Evolutionary conservation across 805 yeast genomes (phyloP).

Genomic region (Candida maris): DNA sequence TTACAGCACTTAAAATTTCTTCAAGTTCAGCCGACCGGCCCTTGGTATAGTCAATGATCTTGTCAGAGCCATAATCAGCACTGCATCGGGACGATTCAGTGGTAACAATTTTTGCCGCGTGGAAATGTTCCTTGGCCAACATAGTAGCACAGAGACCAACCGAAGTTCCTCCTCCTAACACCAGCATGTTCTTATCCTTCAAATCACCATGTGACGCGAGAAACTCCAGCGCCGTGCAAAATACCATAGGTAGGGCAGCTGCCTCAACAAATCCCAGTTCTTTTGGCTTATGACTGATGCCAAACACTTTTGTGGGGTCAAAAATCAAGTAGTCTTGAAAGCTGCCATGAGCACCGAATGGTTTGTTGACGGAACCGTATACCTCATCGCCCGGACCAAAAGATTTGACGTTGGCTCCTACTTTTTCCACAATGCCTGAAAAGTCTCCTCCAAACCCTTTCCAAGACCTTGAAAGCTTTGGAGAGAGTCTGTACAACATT

Average conservation of each 20-base stretch:
- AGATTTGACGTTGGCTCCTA: conserved; percentile 14
- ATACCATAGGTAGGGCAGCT: conserved; percentile 62
- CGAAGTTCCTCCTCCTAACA: conserved; percentile 72
- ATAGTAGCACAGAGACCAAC: conserved; percentile 60
- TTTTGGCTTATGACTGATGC: conserved; percentile 44
- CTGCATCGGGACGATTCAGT: no score
- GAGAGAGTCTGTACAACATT: conserved; percentile 7
- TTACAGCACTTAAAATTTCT: no score
- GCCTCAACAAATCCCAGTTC: conserved; percentile 51
- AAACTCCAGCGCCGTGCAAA: conserved; percentile 52
- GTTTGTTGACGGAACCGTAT: conserved; percentile 9
- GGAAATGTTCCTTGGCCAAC: conserved; percentile 46
- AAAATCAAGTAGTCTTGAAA: conserved; percentile 43
- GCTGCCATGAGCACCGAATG: conserved; percentile 33
- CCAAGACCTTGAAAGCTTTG: conserved; percentile 2
- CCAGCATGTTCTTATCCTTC: conserved; percentile 45
- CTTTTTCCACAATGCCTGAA: conserved; percentile 16
- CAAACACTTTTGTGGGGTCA: conserved; percentile 29
- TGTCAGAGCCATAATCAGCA: no score
- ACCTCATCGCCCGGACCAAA: conserved; percentile 17
- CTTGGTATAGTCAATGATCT: no score
- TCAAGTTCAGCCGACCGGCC: no score
- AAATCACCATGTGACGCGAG: conserved; percentile 27
- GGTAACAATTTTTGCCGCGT: no score
- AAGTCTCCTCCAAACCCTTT: conserved; percentile 21